These are phyloP conservation scores for Dictyostelium firmibasis DNA, from an alignment of 78 protist genomes.

Conservation along the genomic window DNA sequence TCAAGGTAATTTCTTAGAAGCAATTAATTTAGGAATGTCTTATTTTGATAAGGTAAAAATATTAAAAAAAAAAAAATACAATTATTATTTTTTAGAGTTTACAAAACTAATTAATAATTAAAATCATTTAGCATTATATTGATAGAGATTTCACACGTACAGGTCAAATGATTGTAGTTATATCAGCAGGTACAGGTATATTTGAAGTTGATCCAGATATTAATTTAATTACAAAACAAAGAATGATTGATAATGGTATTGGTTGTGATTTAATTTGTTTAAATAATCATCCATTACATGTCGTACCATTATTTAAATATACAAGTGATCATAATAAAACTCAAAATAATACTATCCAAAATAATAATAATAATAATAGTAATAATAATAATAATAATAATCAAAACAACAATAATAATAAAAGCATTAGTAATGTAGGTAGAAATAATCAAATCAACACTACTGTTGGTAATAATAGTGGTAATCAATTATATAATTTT, in stretches of 20 bases:
- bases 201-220: constrained; percentile 82
- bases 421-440: neutral
- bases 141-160: constrained; percentile 88
- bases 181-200: constrained; percentile 89
- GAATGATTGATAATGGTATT: constrained; percentile 88
- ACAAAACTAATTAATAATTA: neutral
- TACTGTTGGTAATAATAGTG: neutral
- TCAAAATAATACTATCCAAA: neutral
- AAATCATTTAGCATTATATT: constrained; percentile 76
- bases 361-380: neutral
- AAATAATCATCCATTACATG: constrained; percentile 73
- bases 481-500: constrained; percentile 19
- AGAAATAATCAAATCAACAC: neutral
- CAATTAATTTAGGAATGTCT: constrained; percentile 82
- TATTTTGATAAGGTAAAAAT: constrained; percentile 82
- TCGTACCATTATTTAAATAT: constrained; percentile 74
- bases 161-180: constrained; percentile 86
- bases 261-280: constrained; percentile 84
- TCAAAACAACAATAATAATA: neutral
- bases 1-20: constrained; percentile 86
- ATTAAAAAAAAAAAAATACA: no score
- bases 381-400: neutral
- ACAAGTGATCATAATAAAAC: neutral
- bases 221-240: constrained; percentile 78
- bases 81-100: neutral